Evolutionary conservation across 2,329 filamentous ascomycete genomes (phyloP), one percentile per base, ranked within the genome.

Genomic region (Alternaria sp.): DNA sequence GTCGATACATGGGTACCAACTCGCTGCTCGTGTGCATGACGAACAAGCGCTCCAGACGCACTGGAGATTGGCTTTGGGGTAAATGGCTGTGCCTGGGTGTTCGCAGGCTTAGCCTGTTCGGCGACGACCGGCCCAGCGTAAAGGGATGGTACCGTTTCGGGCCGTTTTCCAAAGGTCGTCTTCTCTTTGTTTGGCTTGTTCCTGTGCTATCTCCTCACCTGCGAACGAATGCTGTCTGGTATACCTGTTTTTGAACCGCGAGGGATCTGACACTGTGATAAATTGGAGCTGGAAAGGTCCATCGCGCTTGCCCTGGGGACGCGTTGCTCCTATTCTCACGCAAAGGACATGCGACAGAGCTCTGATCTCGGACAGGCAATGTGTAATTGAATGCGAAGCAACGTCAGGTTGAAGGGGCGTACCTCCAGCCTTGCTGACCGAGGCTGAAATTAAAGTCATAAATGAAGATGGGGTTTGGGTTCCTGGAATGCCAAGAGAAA

Each of bases 171-270:
- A 10, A 6, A 4, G 28, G 39, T 24, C 1, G 2, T 31, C 0
- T 34, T 1, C 6, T n/a, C 8, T 2, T n/a, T 23, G 58, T 58
- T 45, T 13, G 58, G 54, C 40, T 65, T 66, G 41, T 70, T 73
- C 41, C 70, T 60, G 54, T 71, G 71, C 21, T 72, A 66, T 6
- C 67, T 69, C 73, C 75, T 77, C 24, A 70, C 73, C 51, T 74
- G 72, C 5, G 72, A 75, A 8, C 73, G 73, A 42, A 77, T 66
- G 46, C 65, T 72, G 63, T 54, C 70, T 73, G 5, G 63, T 61
- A 4, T 60, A 53, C 33, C 67, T 65, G 41, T 71, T 62, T 26
- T 69, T 75, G 60, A 77, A 77, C 11, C 75, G 65, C 5, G 71
- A 67, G 2, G 65, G 73, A 44, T 74, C 62, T 33, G 72, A 76